These are phyloP conservation scores for Cyclotella choctawhatcheeana DNA, from an alignment of 108 stramenopile genomes.

Conservation along the genomic window DNA sequence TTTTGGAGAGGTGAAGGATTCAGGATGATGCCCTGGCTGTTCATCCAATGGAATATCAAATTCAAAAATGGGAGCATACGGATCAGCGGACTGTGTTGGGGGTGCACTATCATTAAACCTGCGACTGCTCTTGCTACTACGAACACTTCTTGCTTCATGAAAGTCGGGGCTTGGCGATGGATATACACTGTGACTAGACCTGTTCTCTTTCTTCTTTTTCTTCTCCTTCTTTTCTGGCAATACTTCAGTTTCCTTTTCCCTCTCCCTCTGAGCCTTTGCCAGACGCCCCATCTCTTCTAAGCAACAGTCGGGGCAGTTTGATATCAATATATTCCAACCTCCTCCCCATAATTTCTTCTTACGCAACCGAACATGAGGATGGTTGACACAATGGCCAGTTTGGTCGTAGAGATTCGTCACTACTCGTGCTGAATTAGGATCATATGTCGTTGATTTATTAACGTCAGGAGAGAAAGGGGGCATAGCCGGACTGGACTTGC, in stretches of 20 bases:
- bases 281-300: conserved; percentile 45
- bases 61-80: conserved; percentile 42
- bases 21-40: conserved; percentile 10
- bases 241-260: neutral
- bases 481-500: neutral
- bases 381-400: conserved; percentile 36
- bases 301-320: conserved; percentile 52
- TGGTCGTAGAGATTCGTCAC: conserved; percentile 36
- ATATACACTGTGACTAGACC: conserved; percentile 4
- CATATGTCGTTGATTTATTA: neutral
- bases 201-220: conserved; percentile 6
- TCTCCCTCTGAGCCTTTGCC: conserved; percentile 8
- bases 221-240: conserved; percentile 1
- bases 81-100: neutral
- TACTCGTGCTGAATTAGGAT: conserved; percentile 14
- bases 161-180: neutral
- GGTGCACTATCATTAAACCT: neutral
- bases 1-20: neutral
- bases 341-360: conserved; percentile 47
- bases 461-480: neutral
- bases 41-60: conserved; percentile 44
- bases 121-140: conserved; percentile 4
- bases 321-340: conserved; percentile 41
- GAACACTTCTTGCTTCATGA: conserved; percentile 14
- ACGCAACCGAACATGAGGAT: conserved; percentile 41